Evolutionary conservation across 164 flowering plant genomes (phyloP).

Genomic region (Chimonanthus praecox): DNA sequence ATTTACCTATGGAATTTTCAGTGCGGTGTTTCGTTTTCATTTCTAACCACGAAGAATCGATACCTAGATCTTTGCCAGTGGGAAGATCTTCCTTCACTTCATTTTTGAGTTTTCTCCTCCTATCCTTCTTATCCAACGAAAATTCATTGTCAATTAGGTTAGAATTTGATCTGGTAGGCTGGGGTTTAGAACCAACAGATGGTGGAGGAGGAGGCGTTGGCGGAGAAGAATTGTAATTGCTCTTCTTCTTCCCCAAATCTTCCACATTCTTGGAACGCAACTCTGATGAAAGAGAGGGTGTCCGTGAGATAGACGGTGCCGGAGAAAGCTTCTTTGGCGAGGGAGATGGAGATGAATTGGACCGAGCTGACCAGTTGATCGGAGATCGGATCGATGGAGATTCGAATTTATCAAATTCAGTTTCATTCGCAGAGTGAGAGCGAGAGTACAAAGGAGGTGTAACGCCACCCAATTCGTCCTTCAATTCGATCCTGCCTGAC

Average conservation of each 20-base stretch:
- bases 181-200: slow-evolving; percentile 17
- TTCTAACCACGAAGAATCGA: slow-evolving; percentile 13
- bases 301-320: slow-evolving; percentile 35
- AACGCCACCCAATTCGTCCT: slow-evolving; percentile 22
- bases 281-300: slow-evolving; percentile 39
- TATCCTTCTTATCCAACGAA: slow-evolving; percentile 13
- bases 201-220: slow-evolving; percentile 16
- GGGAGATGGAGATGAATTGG: slow-evolving; percentile 23
- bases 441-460: slow-evolving; percentile 17
- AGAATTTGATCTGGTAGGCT: slow-evolving; percentile 14
- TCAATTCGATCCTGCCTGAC: slow-evolving; percentile 64
- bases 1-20: slow-evolving; percentile 40
- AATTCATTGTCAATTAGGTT: slow-evolving; percentile 9
- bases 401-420: slow-evolving; percentile 27
- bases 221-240: slow-evolving; percentile 14
- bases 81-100: slow-evolving; percentile 22
- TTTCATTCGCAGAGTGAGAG: slow-evolving; percentile 31
- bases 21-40: slow-evolving; percentile 6
- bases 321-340: slow-evolving; percentile 44
- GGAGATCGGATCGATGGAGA: slow-evolving; percentile 26
- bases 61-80: slow-evolving; percentile 10
- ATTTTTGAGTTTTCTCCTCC: slow-evolving; percentile 14
- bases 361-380: slow-evolving; percentile 15
- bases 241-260: slow-evolving; percentile 43
- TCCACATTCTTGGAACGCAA: slow-evolving; percentile 38